Evolutionary conservation across 2,329 filamentous ascomycete genomes (phyloP).

Genomic region (Aspergillus sp.): DNA sequence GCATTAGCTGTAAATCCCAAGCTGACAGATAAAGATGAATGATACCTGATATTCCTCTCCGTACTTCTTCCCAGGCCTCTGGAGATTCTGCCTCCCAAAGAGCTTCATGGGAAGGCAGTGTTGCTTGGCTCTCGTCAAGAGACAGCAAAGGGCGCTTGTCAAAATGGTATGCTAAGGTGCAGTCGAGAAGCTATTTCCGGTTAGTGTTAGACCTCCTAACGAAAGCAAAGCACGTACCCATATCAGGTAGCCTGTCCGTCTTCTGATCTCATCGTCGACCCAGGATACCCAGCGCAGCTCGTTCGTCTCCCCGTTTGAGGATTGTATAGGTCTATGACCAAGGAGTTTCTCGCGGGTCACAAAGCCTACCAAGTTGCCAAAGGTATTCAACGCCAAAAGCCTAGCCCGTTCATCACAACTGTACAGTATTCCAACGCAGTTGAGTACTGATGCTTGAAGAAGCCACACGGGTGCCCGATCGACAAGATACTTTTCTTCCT

Average conservation of each 20-base stretch:
- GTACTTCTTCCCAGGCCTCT: constrained; percentile 35
- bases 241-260: constrained; percentile 46
- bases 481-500: constrained; percentile 31
- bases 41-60: constrained; percentile 27
- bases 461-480: constrained; percentile 28
- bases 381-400: constrained; percentile 26
- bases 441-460: constrained; percentile 35
- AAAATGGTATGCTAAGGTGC: constrained; percentile 44
- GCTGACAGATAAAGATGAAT: not conserved
- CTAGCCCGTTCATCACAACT: constrained; percentile 28
- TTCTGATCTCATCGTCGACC: constrained; percentile 40
- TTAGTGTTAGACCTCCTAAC: constrained; percentile 10
- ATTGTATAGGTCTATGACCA: constrained; percentile 12
- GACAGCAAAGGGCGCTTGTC: constrained; percentile 38
- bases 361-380: constrained; percentile 33
- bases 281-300: constrained; percentile 38
- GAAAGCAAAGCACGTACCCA: constrained; percentile 38
- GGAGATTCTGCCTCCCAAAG: constrained; percentile 43
- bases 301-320: constrained; percentile 10
- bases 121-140: constrained; percentile 44
- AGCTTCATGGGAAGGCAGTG: constrained; percentile 45
- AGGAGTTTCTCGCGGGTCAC: constrained; percentile 27
- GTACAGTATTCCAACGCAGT: constrained; percentile 37
- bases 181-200: constrained; percentile 42
- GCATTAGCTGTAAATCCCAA: constrained; percentile 2